Percentiles rank a stretch among this genome's conserved stretches.
Evolutionary conservation across 495 filamentous ascomycete species (phyloP).

Genomic region (Parachaetomium inaequale): DNA sequence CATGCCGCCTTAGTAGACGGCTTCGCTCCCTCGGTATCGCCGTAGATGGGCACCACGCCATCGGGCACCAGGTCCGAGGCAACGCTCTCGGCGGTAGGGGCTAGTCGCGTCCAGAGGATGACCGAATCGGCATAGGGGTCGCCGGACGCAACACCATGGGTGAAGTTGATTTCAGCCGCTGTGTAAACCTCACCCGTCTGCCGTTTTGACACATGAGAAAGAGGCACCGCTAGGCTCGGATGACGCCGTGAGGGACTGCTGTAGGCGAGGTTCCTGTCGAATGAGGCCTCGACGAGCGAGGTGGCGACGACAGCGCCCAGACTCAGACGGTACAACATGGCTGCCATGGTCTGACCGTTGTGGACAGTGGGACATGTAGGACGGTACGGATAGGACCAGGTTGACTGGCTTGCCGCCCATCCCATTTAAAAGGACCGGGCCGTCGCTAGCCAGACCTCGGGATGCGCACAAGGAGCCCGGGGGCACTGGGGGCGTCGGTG

Average conservation of each 20-base stretch:
- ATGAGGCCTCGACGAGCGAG: conserved; percentile 10
- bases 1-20: conserved; percentile 53
- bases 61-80: conserved; percentile 53
- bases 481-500: not conserved
- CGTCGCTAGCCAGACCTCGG: conserved; percentile 1
- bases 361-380: no score
- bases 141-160: conserved; percentile 66
- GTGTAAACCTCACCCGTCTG: conserved; percentile 14
- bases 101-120: conserved; percentile 66
- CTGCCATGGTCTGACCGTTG: not conserved
- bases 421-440: not conserved
- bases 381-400: no score
- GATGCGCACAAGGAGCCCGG: not conserved
- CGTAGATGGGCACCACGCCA: conserved; percentile 54
- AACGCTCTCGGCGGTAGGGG: conserved; percentile 53
- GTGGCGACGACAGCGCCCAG: conserved; percentile 7
- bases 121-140: conserved; percentile 63
- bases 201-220: conserved; percentile 15
- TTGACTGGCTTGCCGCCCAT: not conserved
- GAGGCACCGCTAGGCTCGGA: conserved; percentile 15
- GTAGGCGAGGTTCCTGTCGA: conserved; percentile 20
- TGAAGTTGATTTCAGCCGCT: conserved; percentile 52
- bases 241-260: conserved; percentile 17
- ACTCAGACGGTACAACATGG: conserved; percentile 4
- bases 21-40: conserved; percentile 39